Percentiles rank a stretch among this genome's conserved stretches.
Evolutionary conservation across 495 filamentous ascomycete species (phyloP).

Genomic region (Aspergillus avenaceus): DNA sequence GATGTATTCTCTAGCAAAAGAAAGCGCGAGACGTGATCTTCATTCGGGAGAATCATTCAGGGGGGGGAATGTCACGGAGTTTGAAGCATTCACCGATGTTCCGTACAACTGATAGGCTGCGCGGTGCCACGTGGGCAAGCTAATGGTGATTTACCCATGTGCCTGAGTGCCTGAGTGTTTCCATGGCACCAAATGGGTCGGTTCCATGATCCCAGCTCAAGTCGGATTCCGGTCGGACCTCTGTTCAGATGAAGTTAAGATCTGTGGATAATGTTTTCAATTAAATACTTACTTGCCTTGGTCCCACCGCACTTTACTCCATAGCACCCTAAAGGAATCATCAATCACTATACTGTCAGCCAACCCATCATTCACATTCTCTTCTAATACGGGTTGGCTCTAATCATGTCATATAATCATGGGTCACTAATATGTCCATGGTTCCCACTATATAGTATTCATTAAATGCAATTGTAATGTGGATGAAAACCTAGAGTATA

Average conservation of each 20-base stretch:
- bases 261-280: background rate
- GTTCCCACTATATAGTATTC: too few species aligned
- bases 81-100: too few species aligned
- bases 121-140: background rate
- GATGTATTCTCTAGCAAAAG: background rate
- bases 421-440: too few species aligned
- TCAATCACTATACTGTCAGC: background rate
- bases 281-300: background rate
- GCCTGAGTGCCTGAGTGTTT: background rate
- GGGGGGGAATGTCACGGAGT: too few species aligned
- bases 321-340: too few species aligned
- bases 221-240: background rate
- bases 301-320: too few species aligned
- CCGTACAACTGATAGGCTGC: background rate
- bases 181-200: background rate
- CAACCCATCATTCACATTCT: background rate
- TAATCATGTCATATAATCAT: too few species aligned
- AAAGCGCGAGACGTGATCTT: background rate
- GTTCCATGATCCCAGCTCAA: background rate
- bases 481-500: too few species aligned
- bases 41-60: background rate
- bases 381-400: too few species aligned
- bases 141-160: background rate
- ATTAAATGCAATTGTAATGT: too few species aligned
- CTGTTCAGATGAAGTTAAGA: background rate